These are phyloP conservation scores for Periconia digitata DNA, from an alignment of 2,329 filamentous ascomycete species.

Conservation along the genomic window DNA sequence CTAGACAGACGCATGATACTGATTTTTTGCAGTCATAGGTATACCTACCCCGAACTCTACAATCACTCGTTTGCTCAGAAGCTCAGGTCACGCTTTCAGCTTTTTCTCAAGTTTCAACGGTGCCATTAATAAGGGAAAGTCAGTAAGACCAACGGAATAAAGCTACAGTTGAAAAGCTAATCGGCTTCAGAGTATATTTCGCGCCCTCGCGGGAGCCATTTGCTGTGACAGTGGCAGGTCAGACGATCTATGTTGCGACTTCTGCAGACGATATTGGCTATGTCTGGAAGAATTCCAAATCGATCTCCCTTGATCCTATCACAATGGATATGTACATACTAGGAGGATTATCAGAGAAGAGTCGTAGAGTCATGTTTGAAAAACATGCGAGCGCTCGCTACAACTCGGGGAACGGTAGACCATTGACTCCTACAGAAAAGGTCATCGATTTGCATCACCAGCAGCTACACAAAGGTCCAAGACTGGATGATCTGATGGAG, in stretches of 20 bases:
- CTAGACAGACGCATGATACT: not conserved
- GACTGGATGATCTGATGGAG: constrained; percentile 7
- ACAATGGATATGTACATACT: constrained; percentile 9
- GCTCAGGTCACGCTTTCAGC: constrained; percentile 5
- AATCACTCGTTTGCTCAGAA: not conserved
- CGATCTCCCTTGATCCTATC: constrained; percentile 11
- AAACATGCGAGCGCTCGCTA: constrained; percentile 4
- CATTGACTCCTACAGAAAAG: constrained; percentile 10
- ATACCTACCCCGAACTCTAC: not conserved
- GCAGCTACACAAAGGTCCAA: constrained; percentile 4
- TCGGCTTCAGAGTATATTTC: constrained; percentile 11
- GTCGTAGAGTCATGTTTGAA: constrained; percentile 6
- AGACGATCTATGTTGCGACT: constrained; percentile 12
- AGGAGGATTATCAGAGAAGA: constrained; percentile 5
- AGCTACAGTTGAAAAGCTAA: not conserved
- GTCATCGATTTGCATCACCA: constrained; percentile 14
- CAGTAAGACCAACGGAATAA: not conserved
- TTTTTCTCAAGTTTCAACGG: constrained; percentile 13
- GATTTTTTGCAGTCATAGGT: constrained; percentile 3
- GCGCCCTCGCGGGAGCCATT: constrained; percentile 8
- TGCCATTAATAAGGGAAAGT: constrained; percentile 14
- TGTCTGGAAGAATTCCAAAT: constrained; percentile 10
- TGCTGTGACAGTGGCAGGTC: constrained; percentile 2
- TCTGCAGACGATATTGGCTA: constrained; percentile 6
- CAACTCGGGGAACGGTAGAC: constrained; percentile 1